phyloP scores from a whole-genome alignment of 345 rosid species.

The Angophora floribunda region DNA sequence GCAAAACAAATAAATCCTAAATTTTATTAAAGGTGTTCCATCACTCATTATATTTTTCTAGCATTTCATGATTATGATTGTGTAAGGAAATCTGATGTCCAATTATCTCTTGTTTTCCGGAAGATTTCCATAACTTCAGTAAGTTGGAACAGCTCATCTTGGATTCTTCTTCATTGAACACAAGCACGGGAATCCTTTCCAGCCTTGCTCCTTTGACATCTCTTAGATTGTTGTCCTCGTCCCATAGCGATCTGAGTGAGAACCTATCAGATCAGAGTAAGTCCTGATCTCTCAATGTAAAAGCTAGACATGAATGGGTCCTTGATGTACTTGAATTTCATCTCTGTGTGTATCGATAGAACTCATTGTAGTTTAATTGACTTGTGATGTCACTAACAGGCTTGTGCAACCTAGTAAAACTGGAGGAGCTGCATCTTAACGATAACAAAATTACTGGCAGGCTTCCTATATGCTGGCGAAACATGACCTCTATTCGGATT shows the following conservation, averaged over 20 bases:
- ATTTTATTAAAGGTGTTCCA: too few species aligned
- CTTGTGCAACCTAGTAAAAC: background rate
- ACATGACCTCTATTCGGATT: background rate
- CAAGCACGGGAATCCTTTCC: background rate
- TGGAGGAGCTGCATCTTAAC: background rate
- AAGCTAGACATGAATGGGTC: too few species aligned
- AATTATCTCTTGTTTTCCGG: background rate
- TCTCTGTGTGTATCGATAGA: too few species aligned
- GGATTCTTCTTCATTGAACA: background rate
- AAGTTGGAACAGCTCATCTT: background rate
- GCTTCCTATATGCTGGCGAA: background rate
- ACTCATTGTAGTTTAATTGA: background rate
- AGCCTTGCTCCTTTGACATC: background rate
- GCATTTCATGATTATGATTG: background rate
- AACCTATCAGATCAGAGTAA: background rate
- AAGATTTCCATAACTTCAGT: background rate
- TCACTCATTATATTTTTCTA: background rate
- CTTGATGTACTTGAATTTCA: background rate
- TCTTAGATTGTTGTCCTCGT: background rate
- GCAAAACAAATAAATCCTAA: rapidly evolving
- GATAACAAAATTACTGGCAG: rapidly evolving
- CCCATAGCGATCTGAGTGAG: background rate
- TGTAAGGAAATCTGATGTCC: background rate
- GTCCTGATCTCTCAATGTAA: background rate
- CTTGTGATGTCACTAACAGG: background rate